Evolutionary conservation across 2,329 filamentous ascomycete species (phyloP).

Genomic region (Epichloe gansuensis): DNA sequence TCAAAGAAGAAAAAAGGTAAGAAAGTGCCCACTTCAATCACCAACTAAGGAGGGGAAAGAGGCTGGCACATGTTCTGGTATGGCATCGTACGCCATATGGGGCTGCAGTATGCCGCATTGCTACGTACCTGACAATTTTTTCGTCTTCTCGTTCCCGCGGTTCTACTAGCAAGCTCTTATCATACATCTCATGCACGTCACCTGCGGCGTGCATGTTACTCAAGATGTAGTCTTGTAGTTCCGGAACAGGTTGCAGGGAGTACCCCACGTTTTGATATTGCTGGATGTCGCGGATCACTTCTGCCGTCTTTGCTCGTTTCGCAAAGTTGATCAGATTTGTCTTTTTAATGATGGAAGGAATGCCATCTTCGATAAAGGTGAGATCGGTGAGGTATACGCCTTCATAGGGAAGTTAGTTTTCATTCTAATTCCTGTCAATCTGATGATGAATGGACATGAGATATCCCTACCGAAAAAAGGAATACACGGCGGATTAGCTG

Average conservation of each 20-base stretch:
- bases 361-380: conserved; percentile 97
- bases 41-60: neutral
- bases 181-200: conserved; percentile 99
- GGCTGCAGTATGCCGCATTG: conserved; percentile 14
- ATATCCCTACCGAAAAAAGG: conserved; percentile 81
- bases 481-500: conserved; percentile 90
- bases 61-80: neutral
- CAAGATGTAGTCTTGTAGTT: conserved; percentile 92
- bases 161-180: conserved; percentile 86
- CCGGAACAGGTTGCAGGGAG: conserved; percentile 73
- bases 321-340: conserved; percentile 97
- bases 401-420: neutral
- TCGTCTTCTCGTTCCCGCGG: conserved; percentile 95
- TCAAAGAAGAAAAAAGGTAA: conserved; percentile 6
- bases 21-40: neutral
- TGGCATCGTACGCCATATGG: no score
- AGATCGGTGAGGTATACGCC: conserved; percentile 94
- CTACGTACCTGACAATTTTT: conserved; percentile 90
- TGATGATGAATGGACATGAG: neutral
- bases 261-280: conserved; percentile 99
- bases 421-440: neutral
- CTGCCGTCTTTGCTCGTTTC: conserved; percentile 93
- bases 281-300: conserved; percentile 96
- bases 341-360: conserved; percentile 91
- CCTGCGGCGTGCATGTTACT: conserved; percentile 92